These are phyloP conservation scores for Eucalyptus curtisii DNA, from an alignment of 345 rosid species.

Conservation along the genomic window DNA sequence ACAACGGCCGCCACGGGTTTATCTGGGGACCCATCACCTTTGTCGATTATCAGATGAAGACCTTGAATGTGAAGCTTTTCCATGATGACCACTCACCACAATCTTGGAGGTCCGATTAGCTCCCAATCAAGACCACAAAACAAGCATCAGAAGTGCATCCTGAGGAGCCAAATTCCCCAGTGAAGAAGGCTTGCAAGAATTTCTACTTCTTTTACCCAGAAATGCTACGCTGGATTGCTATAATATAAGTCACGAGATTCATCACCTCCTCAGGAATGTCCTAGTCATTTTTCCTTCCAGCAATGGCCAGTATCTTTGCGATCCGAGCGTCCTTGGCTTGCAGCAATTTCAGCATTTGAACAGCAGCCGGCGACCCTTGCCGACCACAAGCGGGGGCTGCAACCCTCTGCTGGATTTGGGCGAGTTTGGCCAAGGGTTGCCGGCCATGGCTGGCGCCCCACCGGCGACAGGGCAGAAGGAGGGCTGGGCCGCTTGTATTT, in stretches of 20 bases:
- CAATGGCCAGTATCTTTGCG: slow-evolving; percentile 37
- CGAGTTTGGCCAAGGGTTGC: no score
- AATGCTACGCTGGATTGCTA: neutral
- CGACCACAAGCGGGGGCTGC: fast-evolving
- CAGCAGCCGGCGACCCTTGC: neutral
- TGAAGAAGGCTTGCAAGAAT: neutral
- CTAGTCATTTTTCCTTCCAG: slow-evolving; percentile 56
- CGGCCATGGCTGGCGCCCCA: no score
- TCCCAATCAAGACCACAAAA: slow-evolving; percentile 9
- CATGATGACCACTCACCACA: slow-evolving; percentile 71
- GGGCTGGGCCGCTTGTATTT: no score
- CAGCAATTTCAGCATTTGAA: neutral
- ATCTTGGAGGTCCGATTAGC: slow-evolving; percentile 24
- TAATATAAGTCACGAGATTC: neutral
- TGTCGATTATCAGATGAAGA: slow-evolving; percentile 62
- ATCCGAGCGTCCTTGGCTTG: slow-evolving; percentile 40
- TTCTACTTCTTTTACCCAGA: neutral
- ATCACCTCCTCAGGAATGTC: slow-evolving; percentile 65
- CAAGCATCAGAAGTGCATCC: neutral
- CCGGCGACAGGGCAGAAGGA: fast-evolving
- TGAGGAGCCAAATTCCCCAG: fast-evolving
- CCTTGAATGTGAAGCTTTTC: slow-evolving; percentile 64
- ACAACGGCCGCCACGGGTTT: slow-evolving; percentile 66
- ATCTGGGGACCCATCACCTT: slow-evolving; percentile 53
- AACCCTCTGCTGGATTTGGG: no score